These are phyloP conservation scores for Nidula niveotomentosa DNA, from an alignment of 1,284 basidiomycete genomes.

Conservation along the genomic window DNA sequence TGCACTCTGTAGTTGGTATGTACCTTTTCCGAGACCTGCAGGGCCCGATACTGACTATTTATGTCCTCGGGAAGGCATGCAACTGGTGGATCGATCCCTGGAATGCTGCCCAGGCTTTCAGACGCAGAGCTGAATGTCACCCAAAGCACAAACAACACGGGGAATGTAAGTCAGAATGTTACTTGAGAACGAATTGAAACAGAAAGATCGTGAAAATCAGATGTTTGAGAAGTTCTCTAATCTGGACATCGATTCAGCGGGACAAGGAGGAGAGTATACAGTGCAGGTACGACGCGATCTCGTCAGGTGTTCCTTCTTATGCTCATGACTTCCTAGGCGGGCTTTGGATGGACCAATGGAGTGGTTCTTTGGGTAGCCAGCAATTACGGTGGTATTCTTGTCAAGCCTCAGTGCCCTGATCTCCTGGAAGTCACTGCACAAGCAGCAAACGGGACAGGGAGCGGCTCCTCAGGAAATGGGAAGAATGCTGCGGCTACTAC, in stretches of 20 bases:
- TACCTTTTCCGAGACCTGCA: conserved; percentile 6
- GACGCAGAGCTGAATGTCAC: conserved; percentile 76
- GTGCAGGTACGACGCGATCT: conserved; percentile 51
- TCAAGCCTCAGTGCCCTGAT: conserved; percentile 65
- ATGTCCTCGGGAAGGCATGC: conserved; percentile 48
- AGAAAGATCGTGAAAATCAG: conserved; percentile 30
- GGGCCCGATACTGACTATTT: neutral
- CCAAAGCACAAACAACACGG: conserved; percentile 64
- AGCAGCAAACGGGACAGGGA: neutral
- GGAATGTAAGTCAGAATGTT: conserved; percentile 51
- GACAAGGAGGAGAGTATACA: conserved; percentile 84
- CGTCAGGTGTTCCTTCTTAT: no score
- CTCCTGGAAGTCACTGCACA: conserved; percentile 27
- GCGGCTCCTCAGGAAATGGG: neutral
- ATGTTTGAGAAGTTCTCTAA: conserved; percentile 91
- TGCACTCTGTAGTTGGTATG: conserved; percentile 86
- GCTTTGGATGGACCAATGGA: conserved; percentile 94
- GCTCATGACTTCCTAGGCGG: conserved; percentile 39
- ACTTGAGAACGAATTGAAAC: neutral
- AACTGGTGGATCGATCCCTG: conserved; percentile 80
- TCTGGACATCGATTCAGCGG: conserved; percentile 80
- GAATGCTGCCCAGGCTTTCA: conserved; percentile 68
- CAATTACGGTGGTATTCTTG: conserved; percentile 67
- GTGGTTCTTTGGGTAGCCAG: conserved; percentile 77
- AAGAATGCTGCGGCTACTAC: neutral